Percentiles rank a stretch among this genome's conserved stretches.
Conservation (phyloP, 441 rosid species). For the Adansonia gregorii region DNA sequence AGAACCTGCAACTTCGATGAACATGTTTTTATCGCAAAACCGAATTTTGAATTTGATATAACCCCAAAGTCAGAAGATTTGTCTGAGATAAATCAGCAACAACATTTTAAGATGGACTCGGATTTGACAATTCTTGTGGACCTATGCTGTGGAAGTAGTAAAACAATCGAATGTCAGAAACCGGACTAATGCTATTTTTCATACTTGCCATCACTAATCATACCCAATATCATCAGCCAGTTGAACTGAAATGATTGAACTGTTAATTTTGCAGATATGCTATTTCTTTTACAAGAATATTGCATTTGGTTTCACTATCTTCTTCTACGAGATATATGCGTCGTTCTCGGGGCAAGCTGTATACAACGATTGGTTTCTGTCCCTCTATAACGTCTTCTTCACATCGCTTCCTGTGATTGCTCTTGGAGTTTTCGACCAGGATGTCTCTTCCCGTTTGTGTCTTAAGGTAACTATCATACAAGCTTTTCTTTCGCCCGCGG, state of each 20-base stretch:
- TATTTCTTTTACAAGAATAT: conserved; percentile 98
- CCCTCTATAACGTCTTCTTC: conserved; percentile 88
- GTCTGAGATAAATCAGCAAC: not conserved
- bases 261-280: conserved; percentile 64
- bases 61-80: not conserved
- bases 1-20: not conserved
- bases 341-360: conserved; percentile 86
- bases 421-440: conserved; percentile 92
- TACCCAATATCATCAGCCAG: not conserved
- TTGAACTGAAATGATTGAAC: conserved; percentile 23
- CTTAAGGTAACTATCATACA: conserved; percentile 52
- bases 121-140: not conserved
- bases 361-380: conserved; percentile 85
- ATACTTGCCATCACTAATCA: not conserved
- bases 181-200: conserved; percentile 7
- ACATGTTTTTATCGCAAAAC: conserved; percentile 18
- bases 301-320: conserved; percentile 82
- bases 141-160: no score
- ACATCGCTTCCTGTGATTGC: conserved; percentile 97
- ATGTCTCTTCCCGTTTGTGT: conserved; percentile 71
- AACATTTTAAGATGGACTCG: not conserved
- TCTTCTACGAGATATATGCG: conserved; percentile 83
- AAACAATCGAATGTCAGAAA: not conserved
- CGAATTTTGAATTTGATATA: not conserved
- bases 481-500: not conserved